These are phyloP conservation scores for Aspergillus viridinutans DNA, from an alignment of 2,329 filamentous ascomycete genomes.

Conservation along the genomic window DNA sequence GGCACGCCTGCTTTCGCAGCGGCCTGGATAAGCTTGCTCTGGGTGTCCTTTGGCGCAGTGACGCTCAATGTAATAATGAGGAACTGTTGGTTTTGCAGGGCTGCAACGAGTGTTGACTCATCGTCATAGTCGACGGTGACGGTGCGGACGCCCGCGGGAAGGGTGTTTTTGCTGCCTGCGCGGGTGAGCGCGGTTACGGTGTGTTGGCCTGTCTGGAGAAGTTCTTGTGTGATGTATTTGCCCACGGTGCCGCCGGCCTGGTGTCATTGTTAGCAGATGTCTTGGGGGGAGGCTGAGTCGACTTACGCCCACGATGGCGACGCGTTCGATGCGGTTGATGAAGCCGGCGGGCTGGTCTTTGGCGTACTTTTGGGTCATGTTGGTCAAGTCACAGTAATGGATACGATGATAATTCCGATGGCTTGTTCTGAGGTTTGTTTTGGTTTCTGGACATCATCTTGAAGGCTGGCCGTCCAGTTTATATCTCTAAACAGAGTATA, in stretches of 20 bases:
- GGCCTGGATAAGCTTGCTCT: constrained; percentile 49
- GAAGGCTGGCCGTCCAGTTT: background rate
- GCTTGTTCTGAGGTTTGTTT: background rate
- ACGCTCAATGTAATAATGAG: constrained; percentile 52
- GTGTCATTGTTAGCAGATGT: background rate
- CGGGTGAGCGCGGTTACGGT: constrained; percentile 50
- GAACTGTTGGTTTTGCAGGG: constrained; percentile 52
- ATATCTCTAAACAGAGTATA: background rate
- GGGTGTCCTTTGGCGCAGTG: constrained; percentile 40
- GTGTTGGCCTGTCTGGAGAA: constrained; percentile 48
- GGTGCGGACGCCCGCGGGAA: constrained; percentile 1
- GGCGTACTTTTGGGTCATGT: background rate
- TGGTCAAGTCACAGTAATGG: background rate
- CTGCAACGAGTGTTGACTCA: constrained; percentile 35
- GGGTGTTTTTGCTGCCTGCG: background rate
- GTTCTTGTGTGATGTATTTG: constrained; percentile 26
- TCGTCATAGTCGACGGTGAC: constrained; percentile 4
- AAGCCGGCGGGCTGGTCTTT: background rate
- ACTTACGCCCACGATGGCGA: background rate
- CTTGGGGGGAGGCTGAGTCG: background rate
- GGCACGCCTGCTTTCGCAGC: constrained; percentile 52
- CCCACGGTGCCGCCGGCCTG: constrained; percentile 33
- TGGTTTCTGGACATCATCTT: background rate
- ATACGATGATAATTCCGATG: background rate
- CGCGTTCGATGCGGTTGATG: background rate